Evolutionary conservation across 164 flowering plant genomes (phyloP), one percentile per base, ranked within the genome.

Genomic region (Amborella trichopoda): DNA sequence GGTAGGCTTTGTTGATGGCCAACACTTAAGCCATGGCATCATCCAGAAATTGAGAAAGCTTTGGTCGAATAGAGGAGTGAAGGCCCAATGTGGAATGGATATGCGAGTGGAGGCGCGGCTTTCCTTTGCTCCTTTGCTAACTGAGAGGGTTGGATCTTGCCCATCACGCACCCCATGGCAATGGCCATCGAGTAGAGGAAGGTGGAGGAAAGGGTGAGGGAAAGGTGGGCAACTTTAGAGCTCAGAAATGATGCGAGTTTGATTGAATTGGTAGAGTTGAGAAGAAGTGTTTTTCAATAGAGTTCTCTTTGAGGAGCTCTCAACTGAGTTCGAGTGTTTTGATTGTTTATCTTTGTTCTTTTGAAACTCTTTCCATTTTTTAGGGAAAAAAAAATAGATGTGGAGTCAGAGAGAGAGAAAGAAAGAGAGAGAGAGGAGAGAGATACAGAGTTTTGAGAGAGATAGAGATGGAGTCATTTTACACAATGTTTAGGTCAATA

Each of bases 71-170:
- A 2, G 72, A 62, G 16, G 13, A 32, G 0, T 66, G 50, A 2
- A 69, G 26, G 14, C 70, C 53, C 1, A 81, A 45, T 0, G 27
- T 41, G 0, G 73, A 71, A 50, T 69, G 33, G 16, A 81, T 68
- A 30, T 70, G 53, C 16, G 24, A 3, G 19, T 64, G 66, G 11
- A 79, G 75, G 40, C 72, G 69, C 42, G 0, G 80, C 82, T 18
- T 81, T 77, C 14, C 82, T 39, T 42, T 84, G 94, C 46, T 81
- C 87, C 58, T 81, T 82, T 3, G 75, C 82, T 0, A 78, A 75
- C 28, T 84, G 89, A 0, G 86, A 78, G 0, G 89, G 94, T 39
- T 83, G 88, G 48, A 80, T 70, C 56, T 67, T 80, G 68, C 74
- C 76, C 71, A 78, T 67, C 32, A 74, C 51, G 47, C 66, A 19